Conservation (phyloP, 495 filamentous ascomycete genomes). For the Annulohypoxylon maeteangense region DNA sequence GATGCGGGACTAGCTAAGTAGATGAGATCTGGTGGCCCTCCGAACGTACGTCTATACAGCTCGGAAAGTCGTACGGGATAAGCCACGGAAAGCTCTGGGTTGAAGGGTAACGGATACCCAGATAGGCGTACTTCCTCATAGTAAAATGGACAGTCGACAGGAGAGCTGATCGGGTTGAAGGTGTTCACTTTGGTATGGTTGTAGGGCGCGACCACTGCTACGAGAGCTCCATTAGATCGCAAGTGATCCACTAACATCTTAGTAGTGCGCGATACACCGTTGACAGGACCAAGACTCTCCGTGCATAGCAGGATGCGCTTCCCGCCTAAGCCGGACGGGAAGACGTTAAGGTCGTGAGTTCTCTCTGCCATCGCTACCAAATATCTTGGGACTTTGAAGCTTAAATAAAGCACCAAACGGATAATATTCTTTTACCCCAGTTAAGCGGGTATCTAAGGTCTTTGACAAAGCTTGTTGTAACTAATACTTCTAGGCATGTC, state of each 20-base stretch:
- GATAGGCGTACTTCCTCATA: conserved; percentile 56
- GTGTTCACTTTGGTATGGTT: conserved; percentile 53
- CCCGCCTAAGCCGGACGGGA: conserved; percentile 60
- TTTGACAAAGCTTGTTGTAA: background rate
- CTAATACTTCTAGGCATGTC: background rate
- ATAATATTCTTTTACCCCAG: background rate
- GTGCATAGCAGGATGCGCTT: conserved; percentile 69
- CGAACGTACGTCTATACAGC: conserved; percentile 63
- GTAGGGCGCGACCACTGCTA: conserved; percentile 68
- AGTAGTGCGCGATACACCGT: conserved; percentile 72
- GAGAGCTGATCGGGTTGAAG: conserved; percentile 37
- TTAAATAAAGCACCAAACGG: background rate
- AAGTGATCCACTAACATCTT: conserved; percentile 70
- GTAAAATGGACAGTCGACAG: background rate
- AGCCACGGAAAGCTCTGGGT: conserved; percentile 70
- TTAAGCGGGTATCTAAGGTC: background rate
- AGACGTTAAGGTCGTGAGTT: conserved; percentile 44
- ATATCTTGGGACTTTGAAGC: background rate
- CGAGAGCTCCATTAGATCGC: conserved; percentile 62
- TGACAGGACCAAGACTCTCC: conserved; percentile 73
- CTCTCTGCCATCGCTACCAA: conserved; percentile 5
- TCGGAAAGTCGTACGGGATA: conserved; percentile 69
- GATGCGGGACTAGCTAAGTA: conserved; percentile 73
- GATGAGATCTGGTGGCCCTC: conserved; percentile 62
- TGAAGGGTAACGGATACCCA: conserved; percentile 72